Conservation (phyloP, 805 yeast genomes). For the Candida pseudoglaebosa region DNA sequence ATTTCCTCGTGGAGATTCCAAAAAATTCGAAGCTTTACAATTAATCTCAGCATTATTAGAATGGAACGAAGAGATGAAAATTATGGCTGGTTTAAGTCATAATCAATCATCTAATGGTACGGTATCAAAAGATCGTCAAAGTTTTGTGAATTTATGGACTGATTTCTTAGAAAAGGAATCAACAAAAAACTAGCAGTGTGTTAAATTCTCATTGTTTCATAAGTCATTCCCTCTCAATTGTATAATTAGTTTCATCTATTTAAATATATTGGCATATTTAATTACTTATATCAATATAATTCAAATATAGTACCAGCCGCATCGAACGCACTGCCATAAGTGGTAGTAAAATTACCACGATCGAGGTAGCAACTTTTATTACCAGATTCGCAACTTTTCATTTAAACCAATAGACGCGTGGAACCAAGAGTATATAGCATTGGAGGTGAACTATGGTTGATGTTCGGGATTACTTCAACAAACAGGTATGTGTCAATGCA, state of each 20-base stretch:
- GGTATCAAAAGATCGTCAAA: conserved; percentile 33
- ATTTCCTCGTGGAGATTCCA: conserved; percentile 88
- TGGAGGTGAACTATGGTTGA: conserved; percentile 2
- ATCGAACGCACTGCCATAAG: background rate
- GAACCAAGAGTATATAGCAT: background rate
- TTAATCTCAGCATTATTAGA: conserved; percentile 76
- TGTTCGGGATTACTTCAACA: conserved; percentile 5
- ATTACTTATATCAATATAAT: no score
- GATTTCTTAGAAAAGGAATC: conserved; percentile 75
- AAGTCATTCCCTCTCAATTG: background rate
- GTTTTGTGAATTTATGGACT: conserved; percentile 75
- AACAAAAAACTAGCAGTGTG: conserved; percentile 4
- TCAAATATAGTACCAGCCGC: background rate
- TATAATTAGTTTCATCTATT: background rate
- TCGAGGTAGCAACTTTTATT: background rate
- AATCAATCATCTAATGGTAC: conserved; percentile 12
- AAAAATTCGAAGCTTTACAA: conserved; percentile 87
- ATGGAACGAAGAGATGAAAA: conserved; percentile 81
- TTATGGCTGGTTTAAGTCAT: conserved; percentile 68
- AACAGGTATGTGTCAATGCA: conserved; percentile 3
- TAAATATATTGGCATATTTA: background rate
- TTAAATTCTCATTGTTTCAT: no score
- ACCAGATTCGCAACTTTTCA: background rate
- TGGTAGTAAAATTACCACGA: background rate
- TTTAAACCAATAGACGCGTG: background rate